Base-by-base conservation (phyloP, 1,284 basidiomycete genomes). In the Xerocomus minutiporus region DNA sequence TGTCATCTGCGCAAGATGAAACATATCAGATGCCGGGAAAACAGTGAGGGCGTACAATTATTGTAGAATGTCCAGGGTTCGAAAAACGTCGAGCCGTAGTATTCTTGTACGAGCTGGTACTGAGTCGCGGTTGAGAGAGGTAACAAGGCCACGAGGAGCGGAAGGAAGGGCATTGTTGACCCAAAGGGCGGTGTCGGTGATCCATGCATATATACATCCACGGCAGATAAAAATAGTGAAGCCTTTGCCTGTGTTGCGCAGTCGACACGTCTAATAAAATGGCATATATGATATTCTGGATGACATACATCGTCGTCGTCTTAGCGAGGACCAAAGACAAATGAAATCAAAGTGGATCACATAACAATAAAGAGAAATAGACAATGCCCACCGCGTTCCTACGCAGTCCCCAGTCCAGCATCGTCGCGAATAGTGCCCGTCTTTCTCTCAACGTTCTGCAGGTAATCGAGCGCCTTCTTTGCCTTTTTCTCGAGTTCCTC, bases 401-500 rank as follows among this genome's bases (percentile, higher is more conserved):
- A 71, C 40, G 51, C 52, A 42, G 50, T 56, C 11, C 61, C 53
- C 58, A 73, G 56, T 29, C 61, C 55, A 52, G 69, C 70, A 40
- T 70, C 70, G 47, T 68, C 69, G 50, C 83, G 74, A 51, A 92
- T 82, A 41, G 71, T 74, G 28, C 73, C 78, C 6, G 88, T 82
- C 66, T 76, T 78, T 60, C 71, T 71, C 51, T 78, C 77, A 31
- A 91, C 78, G 46, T 78, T 75, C 5, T 66, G 72, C 71, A 96
- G 90, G 77, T 81, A 91, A 55, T 80, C 79, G 48, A 87, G 74
- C n/a, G 94, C 93, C 58, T 73, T 82, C 59, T 70, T 65, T 6
- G 91, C 86, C 67, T 79, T 80, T 69, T 71, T 80, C 72, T 88
- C 86, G 49, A 78, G 75, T 59, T 85, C 85, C 73, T 97, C 93